phyloP scores from a whole-genome alignment of 768 basidiomycete species.

The Mycena kentingensis region DNA sequence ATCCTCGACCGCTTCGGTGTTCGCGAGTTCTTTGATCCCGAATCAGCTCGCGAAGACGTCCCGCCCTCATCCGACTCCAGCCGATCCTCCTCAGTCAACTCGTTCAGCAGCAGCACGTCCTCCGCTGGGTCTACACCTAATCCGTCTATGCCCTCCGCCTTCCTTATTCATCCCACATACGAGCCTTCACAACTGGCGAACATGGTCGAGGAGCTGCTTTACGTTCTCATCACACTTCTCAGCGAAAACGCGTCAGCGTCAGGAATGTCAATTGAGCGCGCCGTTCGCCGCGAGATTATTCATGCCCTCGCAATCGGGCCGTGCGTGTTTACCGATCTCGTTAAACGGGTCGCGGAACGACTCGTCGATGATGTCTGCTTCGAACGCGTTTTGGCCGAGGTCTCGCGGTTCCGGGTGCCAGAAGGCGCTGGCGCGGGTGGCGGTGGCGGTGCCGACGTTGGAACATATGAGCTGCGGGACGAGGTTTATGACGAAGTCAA shows the following conservation, averaged over 20 bases:
- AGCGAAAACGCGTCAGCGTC: slow-evolving; percentile 79
- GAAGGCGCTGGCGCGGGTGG: slow-evolving; percentile 48
- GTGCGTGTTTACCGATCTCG: slow-evolving; percentile 86
- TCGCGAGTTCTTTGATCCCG: slow-evolving; percentile 29
- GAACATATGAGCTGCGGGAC: slow-evolving; percentile 86
- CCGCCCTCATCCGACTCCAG: not conserved
- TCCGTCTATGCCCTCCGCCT: slow-evolving; percentile 42
- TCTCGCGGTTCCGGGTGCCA: slow-evolving; percentile 82
- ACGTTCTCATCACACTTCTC: slow-evolving; percentile 83
- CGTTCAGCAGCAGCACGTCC: not conserved
- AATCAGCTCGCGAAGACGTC: not conserved
- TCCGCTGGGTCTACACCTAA: not conserved
- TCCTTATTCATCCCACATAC: slow-evolving; percentile 58
- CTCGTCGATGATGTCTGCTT: slow-evolving; percentile 83
- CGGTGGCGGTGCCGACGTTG: slow-evolving; percentile 55
- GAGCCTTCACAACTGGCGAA: slow-evolving; percentile 71
- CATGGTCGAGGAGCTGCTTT: slow-evolving; percentile 92
- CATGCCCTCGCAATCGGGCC: slow-evolving; percentile 89
- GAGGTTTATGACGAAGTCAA: slow-evolving; percentile 86
- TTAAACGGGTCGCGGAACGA: slow-evolving; percentile 88
- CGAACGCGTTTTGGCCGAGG: slow-evolving; percentile 72
- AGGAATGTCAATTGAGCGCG: slow-evolving; percentile 60
- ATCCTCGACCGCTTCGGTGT: slow-evolving; percentile 91
- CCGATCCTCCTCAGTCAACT: not conserved
- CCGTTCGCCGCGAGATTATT: slow-evolving; percentile 82